Evolutionary conservation across 768 basidiomycete genomes (phyloP).

Genomic region (Suillus bovinus): DNA sequence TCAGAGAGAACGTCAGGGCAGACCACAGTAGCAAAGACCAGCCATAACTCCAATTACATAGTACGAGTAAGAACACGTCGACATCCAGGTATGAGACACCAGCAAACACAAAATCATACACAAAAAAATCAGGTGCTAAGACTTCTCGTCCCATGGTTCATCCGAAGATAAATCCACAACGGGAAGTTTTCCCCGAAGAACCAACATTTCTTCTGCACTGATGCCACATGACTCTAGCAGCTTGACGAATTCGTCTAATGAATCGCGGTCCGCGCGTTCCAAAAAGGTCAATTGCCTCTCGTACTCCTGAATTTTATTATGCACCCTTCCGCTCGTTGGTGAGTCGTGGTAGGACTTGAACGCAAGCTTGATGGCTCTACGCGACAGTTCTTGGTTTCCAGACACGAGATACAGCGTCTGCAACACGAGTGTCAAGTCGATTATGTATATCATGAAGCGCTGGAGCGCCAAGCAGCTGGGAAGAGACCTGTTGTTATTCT

Average conservation of each 20-base stretch:
- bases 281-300: neutral
- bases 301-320: no score
- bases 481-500: no score
- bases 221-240: neutral
- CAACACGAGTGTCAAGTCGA: slow-evolving; percentile 27
- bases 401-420: slow-evolving; percentile 19
- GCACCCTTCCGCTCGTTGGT: no score
- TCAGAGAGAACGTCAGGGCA: no score
- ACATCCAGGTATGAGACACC: neutral
- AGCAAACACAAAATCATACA: neutral
- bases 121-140: neutral
- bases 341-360: no score
- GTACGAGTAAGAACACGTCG: neutral
- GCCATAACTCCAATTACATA: neutral
- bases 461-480: slow-evolving; percentile 10
- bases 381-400: neutral
- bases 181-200: neutral
- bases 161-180: neutral
- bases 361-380: neutral
- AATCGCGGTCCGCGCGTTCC: neutral
- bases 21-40: neutral
- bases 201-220: neutral
- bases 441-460: slow-evolving; percentile 27
- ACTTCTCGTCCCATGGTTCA: neutral
- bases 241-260: neutral